Percentiles rank a stretch among this genome's conserved stretches.
phyloP scores from a whole-genome alignment of 192 early-diverging fungal genomes.

The Anaeromyces robustus region DNA sequence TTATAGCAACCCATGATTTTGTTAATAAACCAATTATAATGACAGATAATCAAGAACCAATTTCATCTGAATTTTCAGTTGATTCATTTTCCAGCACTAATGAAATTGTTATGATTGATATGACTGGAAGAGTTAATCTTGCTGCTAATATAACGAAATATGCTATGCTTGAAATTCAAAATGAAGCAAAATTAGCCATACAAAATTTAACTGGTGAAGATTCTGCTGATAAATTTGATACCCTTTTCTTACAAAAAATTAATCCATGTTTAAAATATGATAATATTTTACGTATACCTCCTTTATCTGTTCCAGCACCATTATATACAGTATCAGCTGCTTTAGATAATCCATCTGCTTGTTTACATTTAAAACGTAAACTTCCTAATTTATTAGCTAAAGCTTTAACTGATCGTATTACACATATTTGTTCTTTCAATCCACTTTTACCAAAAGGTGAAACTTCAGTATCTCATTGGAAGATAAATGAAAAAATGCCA shows the following conservation, averaged over 20 bases:
- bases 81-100: conserved; percentile 41
- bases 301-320: conserved; percentile 7
- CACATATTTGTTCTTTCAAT: background rate
- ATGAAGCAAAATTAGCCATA: conserved; percentile 51
- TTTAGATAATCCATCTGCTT: conserved; percentile 18
- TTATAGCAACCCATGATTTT: conserved; percentile 60
- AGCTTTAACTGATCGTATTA: conserved; percentile 17
- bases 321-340: conserved; percentile 6
- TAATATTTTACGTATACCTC: conserved; percentile 32
- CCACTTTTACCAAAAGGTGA: background rate
- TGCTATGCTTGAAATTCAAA: conserved; percentile 33
- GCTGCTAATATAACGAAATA: conserved; percentile 44
- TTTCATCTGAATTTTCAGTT: conserved; percentile 32
- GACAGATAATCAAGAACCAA: conserved; percentile 30
- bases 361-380: conserved; percentile 11
- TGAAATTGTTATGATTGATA: conserved; percentile 75
- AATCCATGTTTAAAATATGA: conserved; percentile 49
- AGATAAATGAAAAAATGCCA: conserved; percentile 13
- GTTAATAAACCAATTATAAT: conserved; percentile 44
- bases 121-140: conserved; percentile 68
- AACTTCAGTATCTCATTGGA: background rate
- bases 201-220: conserved; percentile 40
- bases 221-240: conserved; percentile 51
- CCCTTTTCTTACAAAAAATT: conserved; percentile 59
- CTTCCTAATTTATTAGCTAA: conserved; percentile 16